Evolutionary conservation across 257 asterid genomes (phyloP), one percentile per base, ranked within the genome.

Genomic region (Solanum sitiens): DNA sequence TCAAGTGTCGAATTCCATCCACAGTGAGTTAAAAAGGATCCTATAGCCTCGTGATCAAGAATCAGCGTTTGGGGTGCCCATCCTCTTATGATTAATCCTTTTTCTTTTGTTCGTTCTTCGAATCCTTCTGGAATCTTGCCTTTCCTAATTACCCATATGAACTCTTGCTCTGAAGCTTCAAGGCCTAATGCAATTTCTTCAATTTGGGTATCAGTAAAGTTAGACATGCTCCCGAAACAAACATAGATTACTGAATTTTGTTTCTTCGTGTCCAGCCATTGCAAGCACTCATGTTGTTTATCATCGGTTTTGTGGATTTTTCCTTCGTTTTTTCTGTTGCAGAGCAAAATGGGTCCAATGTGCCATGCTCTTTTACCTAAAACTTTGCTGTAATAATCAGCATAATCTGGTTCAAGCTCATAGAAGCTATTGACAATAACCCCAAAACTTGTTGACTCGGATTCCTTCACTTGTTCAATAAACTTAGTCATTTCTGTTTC

Each of bases 321-420:
- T 86, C 37, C 47, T 14, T 50, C 50, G 37, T 44, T 35, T 30
- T 21, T 33, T 83, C 50, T 11, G 63, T 77, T 77, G 61, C 32
- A 42, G 61, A 77, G 32, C 20, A 87, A 83, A 4, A 93, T 83
- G 0, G 96, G 96, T 32, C 96, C 95, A 0, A 92, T 12, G 42
- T 86, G 84, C 96, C 96, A 93, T 0, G 94, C 88, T 33, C 73
- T 91, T 86, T 88, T 90, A 20, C 92, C 93, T 83, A 91, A 16
- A 23, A 88, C 87, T 0, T 89, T 75, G 16, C 18, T 83, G 56
- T 87, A 90, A 13, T 90, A 86, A 23, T 92, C 93, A 4, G 63
- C 93, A 83, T 93, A 94, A 27, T 86, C 91, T 0, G 91, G 87
- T 77, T 94, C 96, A 13, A 94, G 92, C 87, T 94, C 96, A 13